A percentile compares a stretch with the other conserved stretches of the same genome.
Evolutionary conservation across 2,329 filamentous ascomycete genomes (phyloP).

Genomic region (Juglanconis sp.): DNA sequence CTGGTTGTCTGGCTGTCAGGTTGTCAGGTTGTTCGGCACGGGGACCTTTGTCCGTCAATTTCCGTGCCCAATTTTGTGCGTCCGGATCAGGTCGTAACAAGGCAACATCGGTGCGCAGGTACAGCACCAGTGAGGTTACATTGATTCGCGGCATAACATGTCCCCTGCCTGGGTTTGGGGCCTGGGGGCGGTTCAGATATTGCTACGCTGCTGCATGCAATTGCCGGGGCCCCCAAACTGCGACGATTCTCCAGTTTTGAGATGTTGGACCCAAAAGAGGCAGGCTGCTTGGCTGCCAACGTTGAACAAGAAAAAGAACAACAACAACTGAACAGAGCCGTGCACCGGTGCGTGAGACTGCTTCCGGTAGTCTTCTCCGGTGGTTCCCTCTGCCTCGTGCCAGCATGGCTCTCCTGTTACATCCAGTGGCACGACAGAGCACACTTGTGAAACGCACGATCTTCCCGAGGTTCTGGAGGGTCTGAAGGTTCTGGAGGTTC

Average conservation of each 20-base stretch:
- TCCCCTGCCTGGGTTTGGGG: neutral
- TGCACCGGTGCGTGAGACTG: neutral
- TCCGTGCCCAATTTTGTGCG: no score
- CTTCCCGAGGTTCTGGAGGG: neutral
- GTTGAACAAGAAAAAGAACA: no score
- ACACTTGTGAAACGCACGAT: slow-evolving; percentile 14
- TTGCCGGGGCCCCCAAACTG: neutral
- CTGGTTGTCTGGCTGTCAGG: no score
- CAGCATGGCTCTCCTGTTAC: neutral
- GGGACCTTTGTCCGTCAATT: no score
- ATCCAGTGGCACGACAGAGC: slow-evolving; percentile 1
- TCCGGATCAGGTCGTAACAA: neutral
- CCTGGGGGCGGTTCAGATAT: neutral
- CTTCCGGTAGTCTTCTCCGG: neutral
- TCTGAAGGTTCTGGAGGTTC: neutral
- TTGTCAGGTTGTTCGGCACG: no score
- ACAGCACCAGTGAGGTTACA: neutral
- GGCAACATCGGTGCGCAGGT: neutral
- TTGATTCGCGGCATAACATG: neutral
- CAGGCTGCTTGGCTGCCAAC: no score
- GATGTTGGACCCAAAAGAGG: no score
- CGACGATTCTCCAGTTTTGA: no score
- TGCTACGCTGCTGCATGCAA: neutral
- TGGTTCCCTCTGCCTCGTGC: neutral
- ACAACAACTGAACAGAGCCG: no score